Evolutionary conservation across 306 rosid genomes (phyloP).

Genomic region (Comarum palustre): DNA sequence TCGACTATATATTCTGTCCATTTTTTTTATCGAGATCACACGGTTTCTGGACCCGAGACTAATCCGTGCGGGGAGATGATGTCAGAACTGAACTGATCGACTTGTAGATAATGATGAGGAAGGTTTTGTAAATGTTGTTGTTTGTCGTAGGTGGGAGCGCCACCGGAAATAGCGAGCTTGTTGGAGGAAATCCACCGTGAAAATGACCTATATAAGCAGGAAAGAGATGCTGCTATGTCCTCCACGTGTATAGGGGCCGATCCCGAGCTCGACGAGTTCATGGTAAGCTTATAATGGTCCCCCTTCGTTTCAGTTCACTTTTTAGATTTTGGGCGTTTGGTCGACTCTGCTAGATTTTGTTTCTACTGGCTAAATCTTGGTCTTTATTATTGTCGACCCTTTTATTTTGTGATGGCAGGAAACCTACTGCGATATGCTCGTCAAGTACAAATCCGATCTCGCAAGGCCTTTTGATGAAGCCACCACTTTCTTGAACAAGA

Average conservation of each 20-base stretch:
- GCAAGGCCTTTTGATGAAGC: conserved; percentile 91
- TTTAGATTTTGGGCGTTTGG: conserved; percentile 4
- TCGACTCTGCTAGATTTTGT: background rate
- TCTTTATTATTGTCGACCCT: background rate
- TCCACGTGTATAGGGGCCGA: conserved; percentile 95
- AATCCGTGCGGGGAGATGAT: background rate
- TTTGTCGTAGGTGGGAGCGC: conserved; percentile 75
- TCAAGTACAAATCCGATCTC: conserved; percentile 82
- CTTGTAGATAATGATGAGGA: background rate
- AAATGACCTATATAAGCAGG: conserved; percentile 50
- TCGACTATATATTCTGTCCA: background rate
- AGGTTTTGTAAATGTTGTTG: background rate
- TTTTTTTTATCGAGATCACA: too few relatives aligned
- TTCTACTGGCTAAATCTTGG: background rate
- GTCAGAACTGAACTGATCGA: background rate
- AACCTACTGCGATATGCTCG: conserved; percentile 78
- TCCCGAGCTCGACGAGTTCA: conserved; percentile 98
- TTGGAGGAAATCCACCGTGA: conserved; percentile 77
- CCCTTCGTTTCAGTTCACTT: conserved; percentile 32
- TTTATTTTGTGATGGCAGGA: conserved; percentile 36
- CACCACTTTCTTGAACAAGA: conserved; percentile 75
- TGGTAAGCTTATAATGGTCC: conserved; percentile 48
- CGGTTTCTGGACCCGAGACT: too few relatives aligned
- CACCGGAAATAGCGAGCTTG: conserved; percentile 75
- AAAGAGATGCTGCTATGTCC: conserved; percentile 41